A percentile compares a stretch with the other conserved stretches of the same genome.
Evolutionary conservation across 805 yeast species (phyloP).

Genomic region (Cyberlindnera meyerae): DNA sequence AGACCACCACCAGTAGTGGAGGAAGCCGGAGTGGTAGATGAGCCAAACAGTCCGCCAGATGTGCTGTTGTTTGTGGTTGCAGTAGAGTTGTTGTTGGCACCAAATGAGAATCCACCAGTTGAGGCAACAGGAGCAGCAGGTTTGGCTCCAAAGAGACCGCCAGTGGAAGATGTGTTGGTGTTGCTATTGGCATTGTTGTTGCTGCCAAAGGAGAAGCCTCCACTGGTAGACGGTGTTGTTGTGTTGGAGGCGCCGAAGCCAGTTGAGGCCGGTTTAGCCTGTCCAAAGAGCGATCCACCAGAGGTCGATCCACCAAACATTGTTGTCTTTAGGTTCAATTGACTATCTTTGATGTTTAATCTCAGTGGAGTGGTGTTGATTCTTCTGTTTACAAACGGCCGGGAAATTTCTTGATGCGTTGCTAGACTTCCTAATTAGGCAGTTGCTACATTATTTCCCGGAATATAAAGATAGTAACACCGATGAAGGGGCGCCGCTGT

Average conservation of each 20-base stretch:
- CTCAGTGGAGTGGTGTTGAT: too few relatives aligned
- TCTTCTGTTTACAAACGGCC: too few relatives aligned
- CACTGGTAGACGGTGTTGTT: conserved; percentile 3
- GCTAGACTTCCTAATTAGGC: too few relatives aligned
- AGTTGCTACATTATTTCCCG: too few relatives aligned
- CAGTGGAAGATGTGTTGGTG: conserved; percentile 8
- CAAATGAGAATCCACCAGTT: conserved; percentile 16
- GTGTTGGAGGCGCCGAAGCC: conserved; percentile 16
- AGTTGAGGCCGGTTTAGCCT: conserved; percentile 14
- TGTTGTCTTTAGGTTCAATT: not conserved
- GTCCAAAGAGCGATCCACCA: conserved; percentile 20
- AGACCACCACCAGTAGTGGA: conserved; percentile 35
- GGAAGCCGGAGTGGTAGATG: conserved; percentile 11
- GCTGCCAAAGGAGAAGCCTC: conserved; percentile 19
- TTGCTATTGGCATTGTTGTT: conserved; percentile 4
- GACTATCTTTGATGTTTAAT: too few relatives aligned
- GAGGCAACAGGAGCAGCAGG: too few relatives aligned
- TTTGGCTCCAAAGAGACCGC: conserved; percentile 30
- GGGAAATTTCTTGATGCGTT: too few relatives aligned
- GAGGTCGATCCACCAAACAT: conserved; percentile 13
- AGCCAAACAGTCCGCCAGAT: conserved; percentile 31
- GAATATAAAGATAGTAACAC: too few relatives aligned
- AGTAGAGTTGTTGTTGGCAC: conserved; percentile 9
- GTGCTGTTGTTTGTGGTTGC: conserved; percentile 6
- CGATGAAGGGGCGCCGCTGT: too few relatives aligned